A percentile compares a stretch with the other conserved stretches of the same genome.
Evolutionary conservation across 805 yeast genomes (phyloP).

Genomic region (Candida andamanensis): DNA sequence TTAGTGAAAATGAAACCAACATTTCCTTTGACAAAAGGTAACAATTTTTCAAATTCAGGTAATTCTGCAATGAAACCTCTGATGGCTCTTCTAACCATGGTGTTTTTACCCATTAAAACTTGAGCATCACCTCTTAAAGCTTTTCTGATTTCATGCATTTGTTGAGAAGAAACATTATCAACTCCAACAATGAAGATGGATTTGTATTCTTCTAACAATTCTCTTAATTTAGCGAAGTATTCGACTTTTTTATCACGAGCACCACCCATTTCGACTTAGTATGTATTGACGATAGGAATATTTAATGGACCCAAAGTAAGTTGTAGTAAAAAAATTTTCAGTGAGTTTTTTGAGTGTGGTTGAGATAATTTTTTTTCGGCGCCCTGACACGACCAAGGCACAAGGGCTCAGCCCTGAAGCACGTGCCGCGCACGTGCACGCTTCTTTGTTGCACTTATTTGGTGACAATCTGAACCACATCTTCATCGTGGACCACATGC

Average conservation of each 20-base stretch:
- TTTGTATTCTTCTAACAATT: conserved; percentile 93
- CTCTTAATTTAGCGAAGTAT: conserved; percentile 93
- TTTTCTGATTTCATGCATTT: conserved; percentile 99
- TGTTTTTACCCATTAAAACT: conserved; percentile 99
- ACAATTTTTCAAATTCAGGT: conserved; percentile 92
- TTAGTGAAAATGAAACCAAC: conserved; percentile 99
- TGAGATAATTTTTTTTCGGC: neutral
- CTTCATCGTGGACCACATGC: conserved; percentile 86
- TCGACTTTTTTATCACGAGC: conserved; percentile 94
- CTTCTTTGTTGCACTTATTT: no score
- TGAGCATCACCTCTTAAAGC: conserved; percentile 91
- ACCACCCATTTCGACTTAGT: conserved; percentile 98
- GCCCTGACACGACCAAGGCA: no score
- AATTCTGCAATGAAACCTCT: conserved; percentile 90
- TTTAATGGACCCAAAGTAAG: conserved; percentile 59
- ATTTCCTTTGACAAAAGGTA: conserved; percentile 96
- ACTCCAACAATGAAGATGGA: conserved; percentile 98
- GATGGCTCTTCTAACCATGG: conserved; percentile 99
- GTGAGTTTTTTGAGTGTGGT: neutral
- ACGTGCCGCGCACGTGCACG: conserved; percentile 7
- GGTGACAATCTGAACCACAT: conserved; percentile 86
- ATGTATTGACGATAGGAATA: conserved; percentile 71
- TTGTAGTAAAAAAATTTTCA: conserved; percentile 4
- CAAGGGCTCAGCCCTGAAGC: no score
- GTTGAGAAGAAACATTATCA: conserved; percentile 99